These are phyloP conservation scores for Mycena floridula DNA, from an alignment of 768 basidiomycete species.

Conservation along the genomic window DNA sequence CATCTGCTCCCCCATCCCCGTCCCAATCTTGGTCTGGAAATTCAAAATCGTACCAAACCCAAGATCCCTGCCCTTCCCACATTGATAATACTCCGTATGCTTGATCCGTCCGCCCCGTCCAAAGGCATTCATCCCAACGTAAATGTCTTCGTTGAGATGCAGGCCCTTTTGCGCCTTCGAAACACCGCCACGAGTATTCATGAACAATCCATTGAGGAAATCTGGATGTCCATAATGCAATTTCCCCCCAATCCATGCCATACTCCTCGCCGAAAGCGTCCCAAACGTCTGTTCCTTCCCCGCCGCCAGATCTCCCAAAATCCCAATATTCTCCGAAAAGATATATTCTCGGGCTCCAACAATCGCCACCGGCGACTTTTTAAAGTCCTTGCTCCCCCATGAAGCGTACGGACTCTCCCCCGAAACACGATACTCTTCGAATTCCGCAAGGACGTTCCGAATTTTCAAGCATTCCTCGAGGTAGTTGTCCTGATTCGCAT, in stretches of 20 bases:
- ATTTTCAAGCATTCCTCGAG: constrained; percentile 99
- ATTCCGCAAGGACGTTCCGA: constrained; percentile 95
- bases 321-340: constrained; percentile 99
- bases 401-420: constrained; percentile 89
- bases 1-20: constrained; percentile 99
- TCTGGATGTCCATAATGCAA: constrained; percentile 99
- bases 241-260: constrained; percentile 98
- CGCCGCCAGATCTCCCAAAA: constrained; percentile 95
- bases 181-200: constrained; percentile 97
- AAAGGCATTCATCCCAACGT: constrained; percentile 97
- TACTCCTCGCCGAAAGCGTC: constrained; percentile 87
- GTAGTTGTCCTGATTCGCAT: constrained; percentile 99
- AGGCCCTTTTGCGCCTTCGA: constrained; percentile 99
- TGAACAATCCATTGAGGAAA: constrained; percentile 96
- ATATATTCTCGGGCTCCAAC: constrained; percentile 99
- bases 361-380: constrained; percentile 86
- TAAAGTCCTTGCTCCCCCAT: constrained; percentile 86
- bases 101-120: constrained; percentile 97
- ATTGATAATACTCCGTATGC: constrained; percentile 99
- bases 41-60: constrained; percentile 99
- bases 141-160: constrained; percentile 99
- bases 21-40: constrained; percentile 99
- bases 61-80: constrained; percentile 96
- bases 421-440: constrained; percentile 86
- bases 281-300: constrained; percentile 99